Evolutionary conservation across 306 rosid species (phyloP).

Genomic region (Senna siamea): DNA sequence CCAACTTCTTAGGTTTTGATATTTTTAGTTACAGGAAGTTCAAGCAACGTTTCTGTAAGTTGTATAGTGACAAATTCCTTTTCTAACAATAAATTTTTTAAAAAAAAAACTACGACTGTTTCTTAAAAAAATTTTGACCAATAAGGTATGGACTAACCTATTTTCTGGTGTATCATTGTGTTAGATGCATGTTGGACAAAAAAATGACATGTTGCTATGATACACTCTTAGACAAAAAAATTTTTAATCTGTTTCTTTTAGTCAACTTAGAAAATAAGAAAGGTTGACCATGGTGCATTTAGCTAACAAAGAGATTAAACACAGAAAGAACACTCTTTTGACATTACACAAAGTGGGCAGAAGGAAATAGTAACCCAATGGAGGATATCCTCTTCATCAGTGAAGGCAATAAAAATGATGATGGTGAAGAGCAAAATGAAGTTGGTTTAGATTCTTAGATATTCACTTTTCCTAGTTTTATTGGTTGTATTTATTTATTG

Average conservation of each 20-base stretch:
- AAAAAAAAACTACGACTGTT: too few species aligned
- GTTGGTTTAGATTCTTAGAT: background rate
- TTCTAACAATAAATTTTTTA: background rate
- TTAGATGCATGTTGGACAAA: background rate
- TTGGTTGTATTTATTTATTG: background rate
- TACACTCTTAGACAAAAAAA: background rate
- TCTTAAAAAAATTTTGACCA: background rate
- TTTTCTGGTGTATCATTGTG: background rate
- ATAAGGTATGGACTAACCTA: background rate
- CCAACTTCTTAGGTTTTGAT: background rate
- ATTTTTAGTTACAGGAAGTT: background rate
- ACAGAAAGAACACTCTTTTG: background rate
- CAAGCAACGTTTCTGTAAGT: background rate
- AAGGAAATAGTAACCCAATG: background rate
- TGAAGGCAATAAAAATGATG: background rate
- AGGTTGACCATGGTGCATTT: background rate
- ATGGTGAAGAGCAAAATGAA: background rate
- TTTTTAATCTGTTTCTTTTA: background rate
- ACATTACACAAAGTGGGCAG: too few species aligned
- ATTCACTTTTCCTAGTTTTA: background rate
- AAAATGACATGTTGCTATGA: too few species aligned
- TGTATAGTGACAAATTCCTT: background rate
- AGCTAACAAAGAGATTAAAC: background rate
- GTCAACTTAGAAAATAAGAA: slow-evolving; percentile 2
- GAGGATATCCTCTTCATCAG: background rate